Evolutionary conservation across 2,329 filamentous ascomycete species (phyloP), one percentile per base, ranked within the genome.

Genomic region (Penicillium vulpinum): DNA sequence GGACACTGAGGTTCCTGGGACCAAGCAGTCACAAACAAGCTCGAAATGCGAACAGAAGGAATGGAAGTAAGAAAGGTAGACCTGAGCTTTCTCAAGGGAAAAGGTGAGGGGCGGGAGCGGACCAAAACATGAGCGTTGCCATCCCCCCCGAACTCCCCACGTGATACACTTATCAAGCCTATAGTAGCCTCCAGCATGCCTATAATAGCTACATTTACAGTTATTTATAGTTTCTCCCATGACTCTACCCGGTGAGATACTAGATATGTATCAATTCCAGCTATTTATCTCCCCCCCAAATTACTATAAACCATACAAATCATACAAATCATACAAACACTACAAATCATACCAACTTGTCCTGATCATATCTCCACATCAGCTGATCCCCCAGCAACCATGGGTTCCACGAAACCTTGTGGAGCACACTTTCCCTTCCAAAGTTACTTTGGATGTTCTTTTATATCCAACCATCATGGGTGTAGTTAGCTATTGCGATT

Each of bases 101-200:
- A 56, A 43, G 61, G 54, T 51, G 62, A 57, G 61, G 63, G 57
- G 61, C 57, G 60, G 58, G 47, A 54, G 62, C 61, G 62, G 61
- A 62, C 57, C 63, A 65, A 65, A 66, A 63, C 63, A 65, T 60
- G 33, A 52, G 28, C 11, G 36, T 28, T 26, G 51, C 51, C 36
- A 39, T 49, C 35, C 33, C 43, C 31, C 46, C 53, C 59, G 50
- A 63, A 59, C 60, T 44, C 51, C 51, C 60, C 63, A 65, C 63
- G 63, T 65, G 63, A 65, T 64, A 49, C 58, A 59, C 58, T 46
- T 62, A 50, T 33, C 13, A 31, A 51, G 18, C 29, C 28, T 51
- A 41, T 45, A 11, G 28, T 33, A 24, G 29, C 2, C 43, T 45
- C 10, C 13, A 24, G 13, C 28, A 46, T 22, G 4, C 16, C 35